Percentiles rank a stretch among this genome's conserved stretches.
These are phyloP conservation scores for Leccinum aurantiacum DNA, from an alignment of 768 basidiomycete genomes.

Conservation along the genomic window DNA sequence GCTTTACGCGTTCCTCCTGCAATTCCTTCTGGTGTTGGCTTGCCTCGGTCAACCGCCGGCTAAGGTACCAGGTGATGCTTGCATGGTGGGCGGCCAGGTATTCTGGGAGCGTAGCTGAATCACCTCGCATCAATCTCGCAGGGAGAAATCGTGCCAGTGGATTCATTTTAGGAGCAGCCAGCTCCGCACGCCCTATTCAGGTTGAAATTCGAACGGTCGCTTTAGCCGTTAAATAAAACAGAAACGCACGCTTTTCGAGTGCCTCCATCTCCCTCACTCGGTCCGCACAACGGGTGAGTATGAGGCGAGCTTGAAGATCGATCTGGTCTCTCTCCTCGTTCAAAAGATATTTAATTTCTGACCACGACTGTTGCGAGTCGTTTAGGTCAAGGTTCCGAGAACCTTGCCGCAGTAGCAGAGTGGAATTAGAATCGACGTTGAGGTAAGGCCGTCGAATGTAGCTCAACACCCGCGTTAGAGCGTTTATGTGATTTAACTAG, in stretches of 20 bases:
- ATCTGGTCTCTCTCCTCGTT: slow-evolving; percentile 96
- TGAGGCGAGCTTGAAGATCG: slow-evolving; percentile 86
- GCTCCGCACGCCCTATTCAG: slow-evolving; percentile 59
- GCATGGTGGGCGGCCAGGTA: slow-evolving; percentile 87
- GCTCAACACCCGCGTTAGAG: slow-evolving; percentile 68
- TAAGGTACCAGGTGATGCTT: slow-evolving; percentile 91
- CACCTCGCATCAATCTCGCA: slow-evolving; percentile 61
- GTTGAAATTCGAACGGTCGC: slow-evolving; percentile 18
- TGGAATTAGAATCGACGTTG: slow-evolving; percentile 62
- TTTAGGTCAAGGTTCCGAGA: slow-evolving; percentile 57
- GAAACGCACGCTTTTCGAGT: slow-evolving; percentile 77
- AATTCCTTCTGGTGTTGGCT: slow-evolving; percentile 80
- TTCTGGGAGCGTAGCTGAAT: slow-evolving; percentile 52
- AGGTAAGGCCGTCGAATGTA: slow-evolving; percentile 86
- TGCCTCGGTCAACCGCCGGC: slow-evolving; percentile 72
- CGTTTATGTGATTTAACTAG: slow-evolving; percentile 73
- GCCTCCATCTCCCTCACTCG: slow-evolving; percentile 85
- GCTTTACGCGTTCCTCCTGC: slow-evolving; percentile 91
- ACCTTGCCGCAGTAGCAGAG: slow-evolving; percentile 51
- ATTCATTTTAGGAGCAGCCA: slow-evolving; percentile 62
- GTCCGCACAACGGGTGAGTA: slow-evolving; percentile 83
- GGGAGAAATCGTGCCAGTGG: slow-evolving; percentile 72
- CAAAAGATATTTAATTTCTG: slow-evolving; percentile 65
- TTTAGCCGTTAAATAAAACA: slow-evolving; percentile 15
- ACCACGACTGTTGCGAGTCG: slow-evolving; percentile 54